These are phyloP conservation scores for Helichrysum umbraculigerum DNA, from an alignment of 129 eudicot species.

Conservation along the genomic window DNA sequence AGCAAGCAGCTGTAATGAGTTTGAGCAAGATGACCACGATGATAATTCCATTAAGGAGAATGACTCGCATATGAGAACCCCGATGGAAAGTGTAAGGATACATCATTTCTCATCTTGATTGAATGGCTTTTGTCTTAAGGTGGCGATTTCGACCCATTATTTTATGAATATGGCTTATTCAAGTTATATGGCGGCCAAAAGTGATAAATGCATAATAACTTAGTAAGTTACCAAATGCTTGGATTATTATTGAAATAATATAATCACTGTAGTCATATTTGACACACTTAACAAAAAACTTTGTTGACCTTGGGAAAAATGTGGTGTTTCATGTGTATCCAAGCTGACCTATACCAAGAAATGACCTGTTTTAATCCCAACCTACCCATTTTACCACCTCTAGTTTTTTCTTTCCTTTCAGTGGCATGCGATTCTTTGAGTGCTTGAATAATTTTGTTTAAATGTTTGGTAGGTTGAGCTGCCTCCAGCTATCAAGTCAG, in stretches of 20 bases:
- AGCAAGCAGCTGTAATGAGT: constrained; percentile 17
- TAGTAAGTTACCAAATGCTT: neutral
- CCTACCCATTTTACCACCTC: too few species aligned
- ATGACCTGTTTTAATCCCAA: too few species aligned
- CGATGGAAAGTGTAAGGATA: neutral
- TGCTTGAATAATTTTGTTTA: neutral
- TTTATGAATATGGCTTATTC: neutral
- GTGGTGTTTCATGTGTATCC: neutral
- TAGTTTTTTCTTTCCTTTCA: too few species aligned
- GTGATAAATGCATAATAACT: neutral
- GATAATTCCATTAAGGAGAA: neutral
- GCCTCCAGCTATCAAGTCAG: neutral
- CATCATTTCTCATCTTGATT: neutral
- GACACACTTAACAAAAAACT: neutral
- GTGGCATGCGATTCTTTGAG: too few species aligned
- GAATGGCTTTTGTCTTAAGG: neutral
- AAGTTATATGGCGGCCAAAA: neutral
- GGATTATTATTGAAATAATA: neutral
- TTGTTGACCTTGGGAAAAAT: neutral
- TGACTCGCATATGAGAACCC: constrained; percentile 3
- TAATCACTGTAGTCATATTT: neutral
- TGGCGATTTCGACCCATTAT: neutral
- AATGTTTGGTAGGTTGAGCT: constrained; percentile 17
- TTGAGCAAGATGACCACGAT: neutral
- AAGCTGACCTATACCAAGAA: too few species aligned